Evolutionary conservation across 805 yeast species (phyloP).

Genomic region (Nakazawaea holstii): DNA sequence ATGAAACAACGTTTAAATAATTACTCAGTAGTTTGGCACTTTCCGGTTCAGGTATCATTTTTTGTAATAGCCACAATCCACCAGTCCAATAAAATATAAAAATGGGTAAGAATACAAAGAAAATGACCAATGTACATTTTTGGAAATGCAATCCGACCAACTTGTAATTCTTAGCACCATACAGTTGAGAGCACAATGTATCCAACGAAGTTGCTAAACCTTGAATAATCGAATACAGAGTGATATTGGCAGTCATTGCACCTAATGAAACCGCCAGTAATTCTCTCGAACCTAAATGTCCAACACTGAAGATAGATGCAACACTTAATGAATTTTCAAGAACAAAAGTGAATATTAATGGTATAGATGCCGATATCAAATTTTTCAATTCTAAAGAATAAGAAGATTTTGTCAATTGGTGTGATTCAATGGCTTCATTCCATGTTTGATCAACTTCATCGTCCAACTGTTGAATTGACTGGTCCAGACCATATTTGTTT

Average conservation of each 20-base stretch:
- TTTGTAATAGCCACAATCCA: conserved; percentile 35
- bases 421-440: background rate
- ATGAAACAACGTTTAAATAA: conserved; percentile 39
- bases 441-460: background rate
- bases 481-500: conserved; percentile 2
- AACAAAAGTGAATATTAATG: conserved; percentile 48
- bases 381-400: conserved; percentile 17
- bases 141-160: conserved; percentile 47
- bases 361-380: conserved; percentile 37
- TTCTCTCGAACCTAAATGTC: conserved; percentile 54
- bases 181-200: conserved; percentile 57
- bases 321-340: conserved; percentile 49
- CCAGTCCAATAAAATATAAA: conserved; percentile 37
- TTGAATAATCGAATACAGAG: conserved; percentile 51
- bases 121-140: conserved; percentile 43
- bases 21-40: conserved; percentile 43
- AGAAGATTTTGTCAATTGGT: conserved; percentile 2
- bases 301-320: conserved; percentile 49
- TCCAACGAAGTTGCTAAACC: conserved; percentile 55
- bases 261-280: conserved; percentile 57
- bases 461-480: background rate
- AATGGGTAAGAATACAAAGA: conserved; percentile 34
- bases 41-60: conserved; percentile 40
- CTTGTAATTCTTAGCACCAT: conserved; percentile 45
- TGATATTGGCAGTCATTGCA: conserved; percentile 49